Conservation (phyloP, 2,329 filamentous ascomycete genomes). For the Ophiobolus disseminans region DNA sequence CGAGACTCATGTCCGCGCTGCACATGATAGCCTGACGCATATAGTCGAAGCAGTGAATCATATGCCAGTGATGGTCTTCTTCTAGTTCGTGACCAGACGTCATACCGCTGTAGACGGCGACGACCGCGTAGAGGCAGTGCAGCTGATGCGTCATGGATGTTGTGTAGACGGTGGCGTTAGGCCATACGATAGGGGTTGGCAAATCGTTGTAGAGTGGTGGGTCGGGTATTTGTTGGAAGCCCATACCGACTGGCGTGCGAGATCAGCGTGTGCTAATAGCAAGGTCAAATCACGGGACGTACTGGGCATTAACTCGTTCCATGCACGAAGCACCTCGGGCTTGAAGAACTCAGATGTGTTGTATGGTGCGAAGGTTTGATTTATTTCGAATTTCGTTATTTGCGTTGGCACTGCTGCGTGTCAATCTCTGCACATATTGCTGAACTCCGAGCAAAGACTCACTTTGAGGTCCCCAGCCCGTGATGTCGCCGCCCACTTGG, state of each 20-base stretch:
- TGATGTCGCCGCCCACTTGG: constrained; percentile 44
- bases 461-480: constrained; percentile 44
- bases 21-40: constrained; percentile 47
- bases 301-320: constrained; percentile 43
- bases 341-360: constrained; percentile 48
- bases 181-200: constrained; percentile 43
- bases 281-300: neutral
- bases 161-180: constrained; percentile 43
- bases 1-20: constrained; percentile 39
- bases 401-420: constrained; percentile 35
- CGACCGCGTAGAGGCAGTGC: constrained; percentile 44
- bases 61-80: constrained; percentile 48
- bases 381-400: constrained; percentile 42
- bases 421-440: constrained; percentile 6
- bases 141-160: constrained; percentile 46
- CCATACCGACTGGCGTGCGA: constrained; percentile 36
- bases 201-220: constrained; percentile 41
- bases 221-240: constrained; percentile 40
- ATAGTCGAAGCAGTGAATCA: constrained; percentile 49
- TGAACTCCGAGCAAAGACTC: neutral
- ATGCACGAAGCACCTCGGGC: constrained; percentile 38
- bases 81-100: constrained; percentile 32
- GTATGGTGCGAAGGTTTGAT: constrained; percentile 45
- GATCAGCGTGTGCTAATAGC: neutral
- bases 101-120: constrained; percentile 40